These are phyloP conservation scores for Fusarium redolens DNA, from an alignment of 2,329 filamentous ascomycete genomes.

Conservation along the genomic window DNA sequence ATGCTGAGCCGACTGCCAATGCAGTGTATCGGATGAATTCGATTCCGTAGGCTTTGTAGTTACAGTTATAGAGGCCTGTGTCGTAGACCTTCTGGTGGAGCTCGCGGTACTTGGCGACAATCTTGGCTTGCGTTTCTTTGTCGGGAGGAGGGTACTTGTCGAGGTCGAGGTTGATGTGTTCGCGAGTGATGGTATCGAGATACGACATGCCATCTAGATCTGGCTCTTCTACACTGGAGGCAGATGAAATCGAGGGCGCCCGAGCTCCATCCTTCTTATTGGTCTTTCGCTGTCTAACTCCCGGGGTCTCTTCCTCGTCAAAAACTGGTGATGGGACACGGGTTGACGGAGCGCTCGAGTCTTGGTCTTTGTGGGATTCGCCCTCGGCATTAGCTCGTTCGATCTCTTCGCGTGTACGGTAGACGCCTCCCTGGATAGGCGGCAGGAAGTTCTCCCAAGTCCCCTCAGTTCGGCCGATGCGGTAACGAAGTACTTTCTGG, in stretches of 20 bases:
- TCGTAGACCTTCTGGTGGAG: conserved; percentile 77
- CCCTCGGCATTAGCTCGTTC: conserved; percentile 42
- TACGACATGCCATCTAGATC: conserved; percentile 68
- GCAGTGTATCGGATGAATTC: conserved; percentile 77
- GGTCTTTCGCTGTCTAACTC: conserved; percentile 47
- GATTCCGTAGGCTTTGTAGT: conserved; percentile 81
- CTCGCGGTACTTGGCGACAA: conserved; percentile 84
- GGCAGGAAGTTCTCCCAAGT: conserved; percentile 89
- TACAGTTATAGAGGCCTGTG: conserved; percentile 85
- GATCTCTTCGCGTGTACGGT: conserved; percentile 61
- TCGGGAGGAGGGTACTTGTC: conserved; percentile 86
- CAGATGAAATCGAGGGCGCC: conserved; percentile 69
- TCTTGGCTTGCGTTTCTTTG: conserved; percentile 75
- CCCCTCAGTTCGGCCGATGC: conserved; percentile 84
- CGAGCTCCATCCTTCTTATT: conserved; percentile 34
- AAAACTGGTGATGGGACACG: conserved; percentile 63
- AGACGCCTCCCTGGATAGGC: conserved; percentile 89
- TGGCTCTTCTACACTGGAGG: conserved; percentile 63
- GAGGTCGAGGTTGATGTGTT: conserved; percentile 80
- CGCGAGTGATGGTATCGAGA: conserved; percentile 77
- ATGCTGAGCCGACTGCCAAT: conserved; percentile 68
- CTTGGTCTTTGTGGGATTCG: conserved; percentile 35
- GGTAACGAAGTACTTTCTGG: conserved; percentile 81
- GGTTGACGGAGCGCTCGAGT: conserved; percentile 64
- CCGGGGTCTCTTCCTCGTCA: conserved; percentile 53